A percentile compares a stretch with the other conserved stretches of the same genome.
Conservation (phyloP, 2,329 filamentous ascomycete genomes). For the Emergomyces pasteurianus region DNA sequence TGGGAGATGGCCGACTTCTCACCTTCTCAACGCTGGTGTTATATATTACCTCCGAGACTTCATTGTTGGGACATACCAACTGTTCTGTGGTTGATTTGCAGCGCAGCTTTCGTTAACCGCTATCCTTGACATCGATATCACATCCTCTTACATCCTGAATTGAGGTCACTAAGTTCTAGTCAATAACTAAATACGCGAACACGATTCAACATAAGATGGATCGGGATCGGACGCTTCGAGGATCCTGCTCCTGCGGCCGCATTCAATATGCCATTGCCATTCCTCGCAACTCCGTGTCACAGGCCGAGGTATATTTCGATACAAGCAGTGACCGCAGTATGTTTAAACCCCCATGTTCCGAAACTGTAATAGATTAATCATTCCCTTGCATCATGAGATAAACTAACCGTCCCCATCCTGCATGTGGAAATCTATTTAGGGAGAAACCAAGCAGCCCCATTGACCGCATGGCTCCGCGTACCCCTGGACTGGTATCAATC, state of each 20-base stretch:
- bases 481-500: conserved; percentile 72
- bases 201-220: conserved; percentile 9
- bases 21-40: neutral
- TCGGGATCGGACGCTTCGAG: conserved; percentile 5
- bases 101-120: neutral
- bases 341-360: conserved; percentile 20
- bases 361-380: neutral
- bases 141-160: neutral
- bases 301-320: conserved; percentile 63
- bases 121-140: neutral
- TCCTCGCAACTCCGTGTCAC: conserved; percentile 45
- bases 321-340: conserved; percentile 58
- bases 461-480: conserved; percentile 72
- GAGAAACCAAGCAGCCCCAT: conserved; percentile 54
- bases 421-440: conserved; percentile 28
- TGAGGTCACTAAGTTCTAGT: no score
- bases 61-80: neutral
- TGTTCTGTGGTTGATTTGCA: neutral
- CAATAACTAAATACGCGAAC: neutral
- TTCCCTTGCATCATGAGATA: neutral
- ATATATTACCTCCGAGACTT: neutral
- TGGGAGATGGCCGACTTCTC: neutral
- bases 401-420: neutral
- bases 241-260: conserved; percentile 64
- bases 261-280: conserved; percentile 69